Evolutionary conservation across 1,284 basidiomycete species (phyloP).

Genomic region (Polyporus tsugae): DNA sequence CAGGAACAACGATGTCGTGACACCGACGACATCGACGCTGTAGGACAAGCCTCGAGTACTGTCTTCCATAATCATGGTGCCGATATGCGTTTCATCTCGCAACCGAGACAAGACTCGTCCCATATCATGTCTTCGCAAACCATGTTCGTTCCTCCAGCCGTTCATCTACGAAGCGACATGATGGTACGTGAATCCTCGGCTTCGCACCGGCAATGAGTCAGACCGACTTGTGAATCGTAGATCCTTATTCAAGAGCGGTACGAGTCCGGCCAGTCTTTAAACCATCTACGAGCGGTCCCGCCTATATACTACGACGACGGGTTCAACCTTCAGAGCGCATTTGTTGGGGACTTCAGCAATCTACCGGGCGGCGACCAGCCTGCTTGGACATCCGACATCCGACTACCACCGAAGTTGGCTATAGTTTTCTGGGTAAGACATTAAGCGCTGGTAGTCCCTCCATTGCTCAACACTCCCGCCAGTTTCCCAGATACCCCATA

Average conservation of each 20-base stretch:
- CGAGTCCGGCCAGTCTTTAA: not conserved
- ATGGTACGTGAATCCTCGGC: not conserved
- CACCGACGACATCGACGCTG: not conserved
- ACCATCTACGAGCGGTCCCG: not conserved
- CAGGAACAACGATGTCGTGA: not conserved
- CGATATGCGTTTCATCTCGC: not conserved
- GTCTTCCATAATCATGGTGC: not conserved
- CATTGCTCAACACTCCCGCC: not conserved
- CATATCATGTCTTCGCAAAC: not conserved
- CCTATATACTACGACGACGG: not conserved
- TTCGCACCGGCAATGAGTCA: not conserved
- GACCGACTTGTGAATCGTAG: not conserved
- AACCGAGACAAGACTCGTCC: not conserved
- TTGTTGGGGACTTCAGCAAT: not conserved
- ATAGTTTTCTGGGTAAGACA: slow-evolving; percentile 4
- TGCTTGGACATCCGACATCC: not conserved
- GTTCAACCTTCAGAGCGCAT: not conserved
- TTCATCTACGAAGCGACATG: not conserved
- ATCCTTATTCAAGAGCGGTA: not conserved
- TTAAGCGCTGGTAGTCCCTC: not conserved
- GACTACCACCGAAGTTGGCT: not conserved
- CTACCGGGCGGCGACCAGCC: not conserved
- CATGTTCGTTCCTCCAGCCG: not conserved
- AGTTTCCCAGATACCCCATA: slow-evolving; percentile 1
- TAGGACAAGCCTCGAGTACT: not conserved